Evolutionary conservation across 148 eudicot genomes (phyloP).

Genomic region (Nyssa sinensis): DNA sequence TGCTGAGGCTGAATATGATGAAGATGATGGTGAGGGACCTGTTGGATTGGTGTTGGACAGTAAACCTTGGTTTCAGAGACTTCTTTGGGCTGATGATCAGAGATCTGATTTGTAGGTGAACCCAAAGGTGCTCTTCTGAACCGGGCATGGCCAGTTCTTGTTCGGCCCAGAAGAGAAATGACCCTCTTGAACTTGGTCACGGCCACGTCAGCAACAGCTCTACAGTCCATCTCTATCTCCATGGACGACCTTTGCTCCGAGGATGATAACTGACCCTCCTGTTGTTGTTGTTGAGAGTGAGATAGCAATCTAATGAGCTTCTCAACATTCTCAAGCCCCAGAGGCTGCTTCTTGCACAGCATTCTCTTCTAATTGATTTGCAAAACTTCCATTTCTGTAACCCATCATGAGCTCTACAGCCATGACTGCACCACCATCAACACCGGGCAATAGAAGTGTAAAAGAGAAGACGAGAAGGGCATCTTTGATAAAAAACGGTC

Average conservation of each 20-base stretch:
- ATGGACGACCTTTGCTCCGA: no score
- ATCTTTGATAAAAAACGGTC: no score
- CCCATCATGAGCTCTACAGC: conserved; percentile 63
- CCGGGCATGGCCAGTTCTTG: no score
- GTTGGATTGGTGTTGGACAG: conserved; percentile 73
- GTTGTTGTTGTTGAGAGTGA: conserved; percentile 12
- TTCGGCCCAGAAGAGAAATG: no score
- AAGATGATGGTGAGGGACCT: conserved; percentile 23
- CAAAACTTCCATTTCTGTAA: no score
- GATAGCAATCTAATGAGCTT: conserved; percentile 61
- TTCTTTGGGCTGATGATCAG: not conserved
- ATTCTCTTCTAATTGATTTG: conserved; percentile 27
- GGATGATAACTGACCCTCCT: not conserved
- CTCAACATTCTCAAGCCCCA: conserved; percentile 71
- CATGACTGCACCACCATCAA: conserved; percentile 29
- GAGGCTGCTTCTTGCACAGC: conserved; percentile 65
- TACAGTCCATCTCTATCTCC: conserved; percentile 40
- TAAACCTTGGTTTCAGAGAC: conserved; percentile 30
- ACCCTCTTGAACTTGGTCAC: conserved; percentile 65
- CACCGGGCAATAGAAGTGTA: not conserved
- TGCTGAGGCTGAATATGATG: no score
- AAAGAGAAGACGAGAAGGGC: not conserved
- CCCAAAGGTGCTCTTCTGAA: conserved; percentile 54
- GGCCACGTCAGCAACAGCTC: conserved; percentile 61
- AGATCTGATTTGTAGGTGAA: not conserved